Evolutionary conservation across 176 grass and related monocot species (phyloP).

Genomic region (Raddia guianensis): DNA sequence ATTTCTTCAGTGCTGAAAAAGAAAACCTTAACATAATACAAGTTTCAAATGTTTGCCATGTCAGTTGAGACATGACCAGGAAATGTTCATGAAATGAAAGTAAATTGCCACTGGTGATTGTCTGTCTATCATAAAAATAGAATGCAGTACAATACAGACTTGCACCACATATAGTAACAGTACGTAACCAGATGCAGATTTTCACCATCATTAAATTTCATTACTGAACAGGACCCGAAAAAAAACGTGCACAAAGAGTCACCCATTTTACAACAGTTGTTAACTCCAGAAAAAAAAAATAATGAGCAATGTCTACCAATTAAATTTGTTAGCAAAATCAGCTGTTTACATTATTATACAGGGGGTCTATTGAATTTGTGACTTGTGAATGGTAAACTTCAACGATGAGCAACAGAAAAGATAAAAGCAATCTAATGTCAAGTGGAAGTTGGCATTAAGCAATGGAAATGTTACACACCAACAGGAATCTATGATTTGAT

Average conservation of each 20-base stretch:
- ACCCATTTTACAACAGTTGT: not conserved
- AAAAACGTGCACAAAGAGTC: not conserved
- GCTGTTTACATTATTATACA: not conserved
- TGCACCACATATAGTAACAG: constrained; percentile 16
- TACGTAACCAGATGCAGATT: constrained; percentile 7
- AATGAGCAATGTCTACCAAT: constrained; percentile 24
- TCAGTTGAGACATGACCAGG: constrained; percentile 26
- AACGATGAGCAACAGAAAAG: constrained; percentile 3
- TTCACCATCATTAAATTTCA: constrained; percentile 33
- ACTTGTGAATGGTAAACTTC: constrained; percentile 27
- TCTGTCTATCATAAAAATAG: constrained; percentile 7
- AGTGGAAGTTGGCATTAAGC: constrained; percentile 14
- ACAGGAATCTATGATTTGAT: constrained; percentile 13
- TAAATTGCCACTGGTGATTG: not conserved
- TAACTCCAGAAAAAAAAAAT: not conserved
- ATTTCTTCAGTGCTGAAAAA: not conserved
- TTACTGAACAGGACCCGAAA: constrained; percentile 14
- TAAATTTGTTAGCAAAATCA: constrained; percentile 3
- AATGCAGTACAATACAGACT: constrained; percentile 11
- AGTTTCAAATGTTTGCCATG: constrained; percentile 23
- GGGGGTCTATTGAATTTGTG: not conserved
- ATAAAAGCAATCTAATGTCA: constrained; percentile 14
- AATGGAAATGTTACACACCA: constrained; percentile 9
- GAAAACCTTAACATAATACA: not conserved
- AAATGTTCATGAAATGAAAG: not conserved